phyloP scores from a whole-genome alignment of 805 yeast species.

The Saturnispora hagleri region DNA sequence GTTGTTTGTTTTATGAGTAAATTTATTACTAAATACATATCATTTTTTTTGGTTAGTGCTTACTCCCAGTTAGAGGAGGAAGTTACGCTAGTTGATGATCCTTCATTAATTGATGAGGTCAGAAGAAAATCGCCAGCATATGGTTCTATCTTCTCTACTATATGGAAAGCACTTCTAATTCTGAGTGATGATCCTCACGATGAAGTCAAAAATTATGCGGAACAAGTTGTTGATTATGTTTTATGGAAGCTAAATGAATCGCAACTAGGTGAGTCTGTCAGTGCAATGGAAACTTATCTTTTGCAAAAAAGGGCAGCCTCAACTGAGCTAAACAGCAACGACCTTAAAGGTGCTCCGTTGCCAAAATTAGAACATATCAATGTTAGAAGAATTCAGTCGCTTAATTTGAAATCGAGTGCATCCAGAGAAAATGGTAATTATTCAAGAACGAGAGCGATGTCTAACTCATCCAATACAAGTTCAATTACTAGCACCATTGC shows the following conservation, averaged over 20 bases:
- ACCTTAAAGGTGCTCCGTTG: neutral
- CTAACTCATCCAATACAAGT: slow-evolving; percentile 11
- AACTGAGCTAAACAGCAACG: neutral
- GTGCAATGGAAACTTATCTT: slow-evolving; percentile 56
- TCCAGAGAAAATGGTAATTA: neutral
- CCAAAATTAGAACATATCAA: neutral
- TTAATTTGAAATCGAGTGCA: slow-evolving; percentile 13
- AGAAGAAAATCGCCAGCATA: slow-evolving; percentile 68
- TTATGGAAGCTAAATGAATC: slow-evolving; percentile 54
- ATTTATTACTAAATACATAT: slow-evolving; percentile 57
- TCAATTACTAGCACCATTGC: slow-evolving; percentile 8
- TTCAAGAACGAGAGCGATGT: neutral
- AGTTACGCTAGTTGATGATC: slow-evolving; percentile 52
- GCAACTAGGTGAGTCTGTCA: slow-evolving; percentile 54
- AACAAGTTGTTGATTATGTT: slow-evolving; percentile 65
- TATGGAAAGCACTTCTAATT: slow-evolving; percentile 78
- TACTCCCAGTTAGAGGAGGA: slow-evolving; percentile 80
- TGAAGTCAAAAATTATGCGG: slow-evolving; percentile 68
- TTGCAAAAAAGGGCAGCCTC: slow-evolving; percentile 34
- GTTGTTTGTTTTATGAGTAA: slow-evolving; percentile 68
- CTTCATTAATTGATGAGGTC: slow-evolving; percentile 52
- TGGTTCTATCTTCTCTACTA: slow-evolving; percentile 76
- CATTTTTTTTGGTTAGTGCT: slow-evolving; percentile 79
- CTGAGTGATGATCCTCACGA: slow-evolving; percentile 81
- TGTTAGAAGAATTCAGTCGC: slow-evolving; percentile 21